A percentile compares a stretch with the other conserved stretches of the same genome.
These are phyloP conservation scores for Scolecobasidium constrictum DNA, from an alignment of 2,329 filamentous ascomycete species.

Conservation along the genomic window DNA sequence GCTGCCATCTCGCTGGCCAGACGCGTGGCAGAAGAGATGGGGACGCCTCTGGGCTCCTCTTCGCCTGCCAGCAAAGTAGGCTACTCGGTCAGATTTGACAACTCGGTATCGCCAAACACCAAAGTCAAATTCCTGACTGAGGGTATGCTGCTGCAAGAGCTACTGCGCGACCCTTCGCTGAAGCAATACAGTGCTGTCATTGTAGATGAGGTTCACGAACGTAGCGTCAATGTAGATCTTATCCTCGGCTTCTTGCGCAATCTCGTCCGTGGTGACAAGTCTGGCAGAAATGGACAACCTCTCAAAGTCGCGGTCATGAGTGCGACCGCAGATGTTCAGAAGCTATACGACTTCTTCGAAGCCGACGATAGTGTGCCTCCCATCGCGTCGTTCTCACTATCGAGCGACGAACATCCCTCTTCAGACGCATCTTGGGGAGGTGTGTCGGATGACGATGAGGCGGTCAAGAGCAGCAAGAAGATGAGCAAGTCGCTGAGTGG, in stretches of 20 bases:
- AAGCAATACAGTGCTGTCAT: constrained; percentile 80
- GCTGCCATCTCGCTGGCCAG: constrained; percentile 85
- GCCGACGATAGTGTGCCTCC: constrained; percentile 11
- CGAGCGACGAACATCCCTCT: constrained; percentile 6
- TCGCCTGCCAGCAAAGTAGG: constrained; percentile 60
- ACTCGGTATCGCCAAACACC: constrained; percentile 68
- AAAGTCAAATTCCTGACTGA: constrained; percentile 92
- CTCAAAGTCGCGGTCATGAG: constrained; percentile 95
- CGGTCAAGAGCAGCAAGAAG: neutral
- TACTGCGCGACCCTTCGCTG: constrained; percentile 73
- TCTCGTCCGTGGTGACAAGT: constrained; percentile 52
- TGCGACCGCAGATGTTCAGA: constrained; percentile 82
- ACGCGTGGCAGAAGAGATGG: constrained; percentile 78
- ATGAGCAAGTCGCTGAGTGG: neutral
- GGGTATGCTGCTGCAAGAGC: constrained; percentile 90
- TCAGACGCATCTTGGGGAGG: constrained; percentile 9
- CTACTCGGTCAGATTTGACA: constrained; percentile 92
- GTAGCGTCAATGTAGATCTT: constrained; percentile 88
- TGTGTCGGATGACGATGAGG: neutral
- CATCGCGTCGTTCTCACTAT: constrained; percentile 1
- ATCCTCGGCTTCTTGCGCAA: constrained; percentile 80
- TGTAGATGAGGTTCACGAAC: constrained; percentile 94
- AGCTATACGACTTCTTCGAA: constrained; percentile 66
- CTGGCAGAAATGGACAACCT: constrained; percentile 58
- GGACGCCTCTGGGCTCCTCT: constrained; percentile 48